These are phyloP conservation scores for Trametes punicea DNA, from an alignment of 768 basidiomycete species.

Conservation along the genomic window DNA sequence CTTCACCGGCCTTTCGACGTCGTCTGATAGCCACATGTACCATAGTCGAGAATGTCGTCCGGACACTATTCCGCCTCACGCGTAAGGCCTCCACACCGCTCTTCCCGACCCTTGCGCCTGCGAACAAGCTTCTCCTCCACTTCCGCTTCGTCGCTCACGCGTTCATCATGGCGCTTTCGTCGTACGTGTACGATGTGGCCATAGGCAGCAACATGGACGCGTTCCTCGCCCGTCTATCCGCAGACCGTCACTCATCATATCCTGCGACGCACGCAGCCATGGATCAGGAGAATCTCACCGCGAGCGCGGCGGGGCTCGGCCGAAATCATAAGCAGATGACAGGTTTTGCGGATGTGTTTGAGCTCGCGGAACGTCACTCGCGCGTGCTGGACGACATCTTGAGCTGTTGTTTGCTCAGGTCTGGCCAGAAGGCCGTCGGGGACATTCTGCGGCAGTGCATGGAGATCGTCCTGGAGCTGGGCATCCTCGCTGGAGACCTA, in stretches of 20 bases:
- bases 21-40: not conserved
- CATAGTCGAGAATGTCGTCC: slow-evolving; percentile 65
- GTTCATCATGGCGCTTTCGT: slow-evolving; percentile 63
- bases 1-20: not conserved
- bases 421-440: slow-evolving; percentile 60
- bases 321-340: not conserved
- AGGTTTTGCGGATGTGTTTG: slow-evolving; percentile 68
- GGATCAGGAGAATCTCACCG: not conserved
- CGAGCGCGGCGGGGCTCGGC: not conserved
- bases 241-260: not conserved
- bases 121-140: slow-evolving; percentile 54
- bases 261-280: too few species aligned
- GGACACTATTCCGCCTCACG: slow-evolving; percentile 64
- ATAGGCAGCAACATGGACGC: slow-evolving; percentile 74
- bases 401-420: slow-evolving; percentile 68
- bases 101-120: slow-evolving; percentile 55
- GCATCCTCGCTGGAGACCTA: slow-evolving; percentile 60
- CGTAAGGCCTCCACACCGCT: slow-evolving; percentile 40
- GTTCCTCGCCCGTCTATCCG: slow-evolving; percentile 43
- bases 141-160: slow-evolving; percentile 73
- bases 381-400: slow-evolving; percentile 69
- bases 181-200: slow-evolving; percentile 78
- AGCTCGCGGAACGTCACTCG: slow-evolving; percentile 66
- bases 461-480: slow-evolving; percentile 65
- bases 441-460: slow-evolving; percentile 62